These are phyloP conservation scores for Scleroderma citrinum DNA, from an alignment of 768 basidiomycete genomes.

Conservation along the genomic window DNA sequence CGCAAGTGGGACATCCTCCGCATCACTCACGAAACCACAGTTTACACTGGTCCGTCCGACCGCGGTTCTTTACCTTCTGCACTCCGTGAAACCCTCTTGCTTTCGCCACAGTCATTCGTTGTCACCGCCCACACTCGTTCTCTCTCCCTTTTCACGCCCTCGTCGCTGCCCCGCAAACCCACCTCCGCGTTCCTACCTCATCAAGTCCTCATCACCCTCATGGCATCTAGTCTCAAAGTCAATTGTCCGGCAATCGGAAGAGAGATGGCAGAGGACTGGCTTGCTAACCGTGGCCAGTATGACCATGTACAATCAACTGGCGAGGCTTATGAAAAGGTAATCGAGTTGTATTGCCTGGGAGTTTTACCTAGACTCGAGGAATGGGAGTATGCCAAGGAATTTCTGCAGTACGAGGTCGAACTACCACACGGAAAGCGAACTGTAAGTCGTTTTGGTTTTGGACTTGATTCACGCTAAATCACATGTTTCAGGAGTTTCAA, in stretches of 20 bases:
- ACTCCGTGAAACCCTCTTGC: conserved; percentile 46
- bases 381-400: conserved; percentile 78
- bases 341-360: conserved; percentile 73
- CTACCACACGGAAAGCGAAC: conserved; percentile 43
- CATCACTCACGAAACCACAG: conserved; percentile 73
- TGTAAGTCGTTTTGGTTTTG: conserved; percentile 34
- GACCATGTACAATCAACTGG: conserved; percentile 26
- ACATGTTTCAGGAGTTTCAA: conserved; percentile 4
- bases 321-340: conserved; percentile 64
- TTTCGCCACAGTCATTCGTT: conserved; percentile 56
- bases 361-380: conserved; percentile 67
- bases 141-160: conserved; percentile 60
- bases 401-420: conserved; percentile 68
- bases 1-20: conserved; percentile 86
- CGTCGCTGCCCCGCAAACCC: conserved; percentile 30
- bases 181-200: conserved; percentile 58
- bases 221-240: conserved; percentile 64
- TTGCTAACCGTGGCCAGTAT: conserved; percentile 49
- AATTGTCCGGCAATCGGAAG: conserved; percentile 56
- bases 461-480: conserved; percentile 5
- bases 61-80: conserved; percentile 40
- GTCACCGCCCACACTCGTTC: conserved; percentile 58
- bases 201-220: conserved; percentile 63
- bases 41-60: conserved; percentile 52
- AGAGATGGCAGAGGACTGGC: conserved; percentile 73